Conservation (phyloP, 139 green algal genomes). For the Raphidocelis subcapitata region DNA sequence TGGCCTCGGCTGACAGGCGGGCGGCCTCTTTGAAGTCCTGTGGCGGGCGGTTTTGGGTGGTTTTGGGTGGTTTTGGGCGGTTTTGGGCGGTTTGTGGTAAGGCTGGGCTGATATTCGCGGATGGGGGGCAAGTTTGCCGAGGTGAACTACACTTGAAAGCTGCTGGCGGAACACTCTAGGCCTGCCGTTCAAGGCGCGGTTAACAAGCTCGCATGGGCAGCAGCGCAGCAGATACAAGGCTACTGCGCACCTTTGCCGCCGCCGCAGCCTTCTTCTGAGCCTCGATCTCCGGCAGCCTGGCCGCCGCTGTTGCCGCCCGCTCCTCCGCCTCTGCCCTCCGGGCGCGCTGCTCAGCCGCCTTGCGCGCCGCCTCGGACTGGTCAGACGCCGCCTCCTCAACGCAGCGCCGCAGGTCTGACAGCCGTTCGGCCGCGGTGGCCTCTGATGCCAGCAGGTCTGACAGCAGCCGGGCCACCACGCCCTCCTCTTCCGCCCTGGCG, state of each 20-base stretch:
- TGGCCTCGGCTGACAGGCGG: conserved; percentile 50
- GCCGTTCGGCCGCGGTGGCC: conserved; percentile 3
- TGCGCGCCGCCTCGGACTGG: neutral
- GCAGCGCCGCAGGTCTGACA: conserved; percentile 12
- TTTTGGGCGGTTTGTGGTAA: too few relatives aligned
- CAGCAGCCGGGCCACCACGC: conserved; percentile 24
- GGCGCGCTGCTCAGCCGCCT: conserved; percentile 1
- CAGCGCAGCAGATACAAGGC: too few relatives aligned
- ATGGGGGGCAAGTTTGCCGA: too few relatives aligned
- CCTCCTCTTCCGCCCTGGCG: conserved; percentile 14
- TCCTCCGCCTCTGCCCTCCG: conserved; percentile 32
- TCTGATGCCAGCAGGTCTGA: neutral
- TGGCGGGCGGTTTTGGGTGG: too few relatives aligned
- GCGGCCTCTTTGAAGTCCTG: conserved; percentile 64
- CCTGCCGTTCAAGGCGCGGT: too few relatives aligned
- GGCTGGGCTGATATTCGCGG: too few relatives aligned
- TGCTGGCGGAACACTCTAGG: too few relatives aligned
- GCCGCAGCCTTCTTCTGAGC: conserved; percentile 58
- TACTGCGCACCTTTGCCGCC: conserved; percentile 30
- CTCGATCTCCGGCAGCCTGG: conserved; percentile 52
- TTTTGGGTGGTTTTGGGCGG: too few relatives aligned
- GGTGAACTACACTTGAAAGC: too few relatives aligned
- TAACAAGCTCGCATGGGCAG: too few relatives aligned
- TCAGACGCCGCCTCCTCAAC: conserved; percentile 11
- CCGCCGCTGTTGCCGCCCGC: conserved; percentile 12